Base-by-base conservation (phyloP, 306 rosid genomes). In the Lathyrus sativus region DNA sequence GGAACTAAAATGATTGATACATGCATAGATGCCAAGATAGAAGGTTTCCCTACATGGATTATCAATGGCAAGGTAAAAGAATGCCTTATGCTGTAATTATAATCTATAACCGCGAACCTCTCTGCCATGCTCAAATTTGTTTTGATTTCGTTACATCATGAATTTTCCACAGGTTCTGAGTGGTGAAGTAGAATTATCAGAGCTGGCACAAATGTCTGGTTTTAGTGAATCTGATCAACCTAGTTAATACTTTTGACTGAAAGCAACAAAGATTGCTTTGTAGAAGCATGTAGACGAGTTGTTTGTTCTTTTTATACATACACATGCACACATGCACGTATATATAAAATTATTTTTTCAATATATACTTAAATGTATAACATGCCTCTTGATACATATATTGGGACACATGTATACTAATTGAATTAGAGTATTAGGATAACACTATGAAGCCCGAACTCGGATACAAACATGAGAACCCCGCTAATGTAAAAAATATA, bases 31-130 rank as follows among this genome's bases (percentile, higher is more conserved):
- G 89, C 76, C 62, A 73, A 78, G 72, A 78, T 93, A 57, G 95
- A 88, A 75, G 99, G 99, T 77, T 93, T 93, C 62, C 99, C 99
- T 7, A 84, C 88, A 0, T 88, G 99, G 97, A 74, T 81, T 74
- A 90, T 90, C 12, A 88, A 88, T 53, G 97, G 92, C 14, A 75
- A 88, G 95, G 99, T 90, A 76, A 70, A 70, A 78, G n/a, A 74
- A 70, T 44, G 46, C 48, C 57, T 11, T 62, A 37, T 18, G 59
- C 24, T 46, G 76, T 43, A 53, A 56, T 33, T 57, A 11, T 22
- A 8, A 17, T 17, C 24, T 18, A 50, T 17, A 70, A 46, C 26
- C 41, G 9, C 54, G 66, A 9, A 62, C n/a, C 31, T 18, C 64
- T 49, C 56, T 46, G 9, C 67, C 48, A 49, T 45, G 31, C 64